Percentiles rank a stretch among this genome's conserved stretches.
Conservation (phyloP, 306 rosid genomes). For the Arachis hypogaea region DNA sequence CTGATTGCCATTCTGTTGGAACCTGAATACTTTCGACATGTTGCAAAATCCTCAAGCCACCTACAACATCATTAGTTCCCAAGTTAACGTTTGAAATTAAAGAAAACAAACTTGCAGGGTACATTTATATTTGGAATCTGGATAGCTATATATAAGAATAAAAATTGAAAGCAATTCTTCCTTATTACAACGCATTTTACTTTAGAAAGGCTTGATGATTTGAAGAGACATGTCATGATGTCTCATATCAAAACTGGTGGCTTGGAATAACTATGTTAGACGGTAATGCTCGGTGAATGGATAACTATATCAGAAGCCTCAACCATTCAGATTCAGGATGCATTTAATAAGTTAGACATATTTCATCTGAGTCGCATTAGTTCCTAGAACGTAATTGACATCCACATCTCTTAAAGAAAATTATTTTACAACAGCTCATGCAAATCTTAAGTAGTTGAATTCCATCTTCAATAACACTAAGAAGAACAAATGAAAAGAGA, state of each 20-base stretch:
- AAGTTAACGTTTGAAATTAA: slow-evolving; percentile 33
- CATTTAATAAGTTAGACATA: slow-evolving; percentile 19
- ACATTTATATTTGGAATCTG: background rate
- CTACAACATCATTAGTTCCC: slow-evolving; percentile 46
- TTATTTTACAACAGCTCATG: background rate
- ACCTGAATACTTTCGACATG: slow-evolving; percentile 64
- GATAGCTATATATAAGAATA: slow-evolving; percentile 26
- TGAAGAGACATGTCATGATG: background rate
- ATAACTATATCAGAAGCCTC: slow-evolving; percentile 16
- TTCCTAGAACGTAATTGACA: slow-evolving; percentile 4
- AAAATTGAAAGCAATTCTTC: slow-evolving; percentile 24
- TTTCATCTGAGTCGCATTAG: slow-evolving; percentile 28
- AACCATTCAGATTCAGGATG: slow-evolving; percentile 18
- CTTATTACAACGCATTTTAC: background rate
- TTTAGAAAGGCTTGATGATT: slow-evolving; percentile 5
- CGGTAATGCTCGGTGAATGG: background rate
- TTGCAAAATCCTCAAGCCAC: slow-evolving; percentile 82
- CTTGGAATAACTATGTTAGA: too few species aligned
- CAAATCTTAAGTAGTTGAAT: slow-evolving; percentile 18
- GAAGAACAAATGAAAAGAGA: slow-evolving; percentile 27
- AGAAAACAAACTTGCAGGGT: background rate
- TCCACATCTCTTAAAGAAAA: slow-evolving; percentile 25
- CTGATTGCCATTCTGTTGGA: slow-evolving; percentile 70
- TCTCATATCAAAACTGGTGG: slow-evolving; percentile 18
- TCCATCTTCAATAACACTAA: slow-evolving; percentile 27